These are phyloP conservation scores for Xerocomus potaroensis DNA, from an alignment of 768 basidiomycete species.

Conservation along the genomic window DNA sequence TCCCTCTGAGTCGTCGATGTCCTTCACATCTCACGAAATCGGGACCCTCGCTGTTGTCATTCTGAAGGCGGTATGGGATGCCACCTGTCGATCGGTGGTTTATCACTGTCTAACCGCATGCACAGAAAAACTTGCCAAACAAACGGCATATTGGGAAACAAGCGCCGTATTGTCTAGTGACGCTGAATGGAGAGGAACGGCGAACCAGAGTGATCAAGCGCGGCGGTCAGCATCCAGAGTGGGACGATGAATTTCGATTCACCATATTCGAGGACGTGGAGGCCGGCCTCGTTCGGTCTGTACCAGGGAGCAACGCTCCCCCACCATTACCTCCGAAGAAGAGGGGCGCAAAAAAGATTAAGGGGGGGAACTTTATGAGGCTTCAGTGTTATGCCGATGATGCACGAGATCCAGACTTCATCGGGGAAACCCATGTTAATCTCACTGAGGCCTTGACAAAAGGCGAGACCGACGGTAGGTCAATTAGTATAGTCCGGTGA, in stretches of 20 bases:
- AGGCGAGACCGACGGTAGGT: constrained; percentile 94
- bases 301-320: constrained; percentile 43
- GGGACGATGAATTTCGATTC: constrained; percentile 98
- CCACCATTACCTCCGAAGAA: constrained; percentile 71
- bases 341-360: constrained; percentile 46
- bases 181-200: constrained; percentile 75
- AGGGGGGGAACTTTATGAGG: constrained; percentile 71
- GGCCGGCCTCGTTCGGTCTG: constrained; percentile 44
- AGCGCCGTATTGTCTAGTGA: constrained; percentile 88
- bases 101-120: constrained; percentile 18
- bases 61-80: constrained; percentile 81
- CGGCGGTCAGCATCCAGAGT: constrained; percentile 97
- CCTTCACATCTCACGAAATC: constrained; percentile 64
- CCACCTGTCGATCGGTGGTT: neutral
- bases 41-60: constrained; percentile 94
- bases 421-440: constrained; percentile 88
- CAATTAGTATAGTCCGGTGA: neutral
- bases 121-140: constrained; percentile 82
- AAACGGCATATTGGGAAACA: constrained; percentile 95
- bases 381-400: constrained; percentile 94
- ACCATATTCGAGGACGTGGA: constrained; percentile 75
- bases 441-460: constrained; percentile 87
- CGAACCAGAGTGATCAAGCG: constrained; percentile 93
- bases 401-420: constrained; percentile 89
- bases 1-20: constrained; percentile 37